phyloP scores from a whole-genome alignment of 169 alveolate genomes.

The Eimeria zaria region DNA sequence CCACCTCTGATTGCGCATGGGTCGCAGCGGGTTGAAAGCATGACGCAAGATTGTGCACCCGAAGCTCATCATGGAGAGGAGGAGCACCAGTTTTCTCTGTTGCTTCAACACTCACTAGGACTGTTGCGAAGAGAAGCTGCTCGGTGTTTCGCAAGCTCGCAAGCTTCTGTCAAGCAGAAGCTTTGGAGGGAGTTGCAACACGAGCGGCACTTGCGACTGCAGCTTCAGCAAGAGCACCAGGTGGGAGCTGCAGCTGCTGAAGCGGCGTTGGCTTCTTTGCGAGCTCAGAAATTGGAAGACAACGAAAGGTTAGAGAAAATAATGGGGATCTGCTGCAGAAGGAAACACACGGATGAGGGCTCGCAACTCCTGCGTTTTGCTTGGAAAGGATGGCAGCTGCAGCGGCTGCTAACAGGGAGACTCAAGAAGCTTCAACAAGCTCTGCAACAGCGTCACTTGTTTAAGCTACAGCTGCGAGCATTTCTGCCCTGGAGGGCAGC shows the following conservation, averaged over 20 bases:
- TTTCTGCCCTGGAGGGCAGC: slow-evolving; percentile 60
- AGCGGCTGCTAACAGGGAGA: slow-evolving; percentile 28
- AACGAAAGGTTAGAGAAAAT: slow-evolving; percentile 27
- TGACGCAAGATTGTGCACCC: not conserved
- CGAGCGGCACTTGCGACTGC: slow-evolving; percentile 45
- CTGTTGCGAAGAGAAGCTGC: slow-evolving; percentile 55
- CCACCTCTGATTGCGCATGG: slow-evolving; percentile 12
- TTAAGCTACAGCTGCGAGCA: slow-evolving; percentile 19
- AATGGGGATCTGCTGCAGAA: slow-evolving; percentile 18
- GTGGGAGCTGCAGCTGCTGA: slow-evolving; percentile 50
- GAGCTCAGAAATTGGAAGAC: not conserved
- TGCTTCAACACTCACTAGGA: slow-evolving; percentile 51
- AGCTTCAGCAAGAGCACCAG: slow-evolving; percentile 66
- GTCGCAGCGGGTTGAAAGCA: not conserved
- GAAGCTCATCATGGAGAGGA: slow-evolving; percentile 45
- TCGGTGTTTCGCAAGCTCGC: slow-evolving; percentile 61
- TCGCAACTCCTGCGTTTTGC: slow-evolving; percentile 23
- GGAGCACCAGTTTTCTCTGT: slow-evolving; percentile 51
- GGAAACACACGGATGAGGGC: slow-evolving; percentile 17
- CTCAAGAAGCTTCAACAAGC: slow-evolving; percentile 26
- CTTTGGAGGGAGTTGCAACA: slow-evolving; percentile 61
- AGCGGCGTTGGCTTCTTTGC: slow-evolving; percentile 30
- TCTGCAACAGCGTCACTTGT: not conserved
- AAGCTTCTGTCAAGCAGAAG: slow-evolving; percentile 58
- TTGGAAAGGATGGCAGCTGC: slow-evolving; percentile 64